Evolutionary conservation across 106 monocot genomes (phyloP), one percentile per base, ranked within the genome.

Genomic region (Acorus calamus): DNA sequence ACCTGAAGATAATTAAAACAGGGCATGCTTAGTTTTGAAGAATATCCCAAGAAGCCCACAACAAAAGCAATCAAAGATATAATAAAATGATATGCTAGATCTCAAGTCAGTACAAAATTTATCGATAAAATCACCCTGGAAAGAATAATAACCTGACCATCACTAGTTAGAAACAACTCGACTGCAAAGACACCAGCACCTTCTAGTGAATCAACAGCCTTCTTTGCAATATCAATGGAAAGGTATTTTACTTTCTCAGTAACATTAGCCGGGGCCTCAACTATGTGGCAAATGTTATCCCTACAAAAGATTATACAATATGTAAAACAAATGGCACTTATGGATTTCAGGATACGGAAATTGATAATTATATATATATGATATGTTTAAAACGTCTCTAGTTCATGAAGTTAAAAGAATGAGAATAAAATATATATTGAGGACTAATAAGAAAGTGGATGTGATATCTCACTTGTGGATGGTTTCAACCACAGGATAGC

Each of bases 131-230:
- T 53, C 28, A 12, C 6, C 11, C 9, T 52, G 57, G n/a, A 41
- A 60, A 44, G 10, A 58, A 53, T 52, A 74, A 11, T 28, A 48
- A 90, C 86, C 81, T 84, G 68, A 8, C 76, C 79, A 66, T 96
- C 83, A 57, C 64, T 51, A 14, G 91, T 96, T 70, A 91, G 66
- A 74, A 96, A 96, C 57, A 91, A 80, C 65, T 96, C 96, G 11
- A 96, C 87, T 7, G 96, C 96, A 71, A 91, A 91, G 52, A 96
- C 87, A 64, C 96, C 96, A 57, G 91, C 91, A 6, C 96, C 96
- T 12, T 87, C 82, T 14, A 96, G 78, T 44, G 91, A 96, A 55
- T 63, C 44, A 67, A 96, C 61, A 74, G 96, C 85, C 65, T 78
- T 87, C 66, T 72, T 66, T 65, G 96, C 96, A 69, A 96, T 54